These are phyloP conservation scores for Cryptococcus amylolentus DNA, from an alignment of 1,284 basidiomycete genomes.

Conservation along the genomic window DNA sequence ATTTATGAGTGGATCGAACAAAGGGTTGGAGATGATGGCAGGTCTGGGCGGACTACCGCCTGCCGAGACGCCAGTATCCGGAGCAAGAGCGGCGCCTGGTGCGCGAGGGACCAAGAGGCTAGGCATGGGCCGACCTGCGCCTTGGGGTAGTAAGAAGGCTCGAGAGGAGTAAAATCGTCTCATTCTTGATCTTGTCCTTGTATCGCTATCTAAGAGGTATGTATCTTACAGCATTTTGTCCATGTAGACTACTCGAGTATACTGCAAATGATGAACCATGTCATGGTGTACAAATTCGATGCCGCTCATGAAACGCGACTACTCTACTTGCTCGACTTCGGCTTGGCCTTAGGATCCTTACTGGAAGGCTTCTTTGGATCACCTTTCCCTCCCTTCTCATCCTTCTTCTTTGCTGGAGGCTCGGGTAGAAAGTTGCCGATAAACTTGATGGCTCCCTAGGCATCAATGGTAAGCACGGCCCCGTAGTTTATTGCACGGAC, in stretches of 20 bases:
- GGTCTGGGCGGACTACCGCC: slow-evolving; percentile 17
- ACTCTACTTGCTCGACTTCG: too few relatives aligned
- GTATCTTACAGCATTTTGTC: not conserved
- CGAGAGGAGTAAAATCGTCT: slow-evolving; percentile 8
- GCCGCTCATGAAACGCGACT: too few relatives aligned
- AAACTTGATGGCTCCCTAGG: slow-evolving; percentile 23
- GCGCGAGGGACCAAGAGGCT: slow-evolving; percentile 40
- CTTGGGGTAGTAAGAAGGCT: slow-evolving; percentile 37
- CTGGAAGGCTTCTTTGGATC: too few relatives aligned
- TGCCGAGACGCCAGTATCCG: not conserved
- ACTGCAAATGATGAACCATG: too few relatives aligned
- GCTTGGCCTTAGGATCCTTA: too few relatives aligned
- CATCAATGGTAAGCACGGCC: not conserved
- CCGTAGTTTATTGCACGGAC: too few relatives aligned
- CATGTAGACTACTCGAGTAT: too few relatives aligned
- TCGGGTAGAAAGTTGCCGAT: slow-evolving; percentile 20
- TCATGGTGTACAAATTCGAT: too few relatives aligned
- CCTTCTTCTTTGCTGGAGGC: slow-evolving; percentile 5
- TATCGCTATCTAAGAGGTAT: not conserved
- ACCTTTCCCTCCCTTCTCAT: not conserved
- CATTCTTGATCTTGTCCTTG: not conserved
- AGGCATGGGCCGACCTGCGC: slow-evolving; percentile 46
- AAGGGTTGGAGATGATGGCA: slow-evolving; percentile 36
- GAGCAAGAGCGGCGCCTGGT: not conserved
- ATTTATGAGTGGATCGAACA: slow-evolving; percentile 28